Conservation (phyloP, 805 yeast genomes). For the Grigorovia jiainica region DNA sequence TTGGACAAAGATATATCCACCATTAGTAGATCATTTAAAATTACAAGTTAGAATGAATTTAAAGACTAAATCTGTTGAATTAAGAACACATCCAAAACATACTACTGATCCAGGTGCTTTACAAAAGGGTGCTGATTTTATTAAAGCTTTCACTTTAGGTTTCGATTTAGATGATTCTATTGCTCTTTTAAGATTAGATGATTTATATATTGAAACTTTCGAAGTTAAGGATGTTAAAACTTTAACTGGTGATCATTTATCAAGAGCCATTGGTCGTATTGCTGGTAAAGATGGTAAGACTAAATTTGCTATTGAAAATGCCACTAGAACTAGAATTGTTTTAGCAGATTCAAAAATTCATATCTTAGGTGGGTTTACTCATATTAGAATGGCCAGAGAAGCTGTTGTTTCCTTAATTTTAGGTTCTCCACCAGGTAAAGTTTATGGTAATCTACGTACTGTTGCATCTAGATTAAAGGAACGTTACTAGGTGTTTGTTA, state of each 20-base stretch:
- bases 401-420: constrained; percentile 88
- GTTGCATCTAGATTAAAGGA: constrained; percentile 97
- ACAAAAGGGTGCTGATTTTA: constrained; percentile 96
- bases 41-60: constrained; percentile 94
- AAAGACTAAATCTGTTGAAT: constrained; percentile 76
- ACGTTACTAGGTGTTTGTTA: constrained; percentile 75
- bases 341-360: constrained; percentile 95
- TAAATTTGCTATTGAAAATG: constrained; percentile 96
- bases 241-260: constrained; percentile 87
- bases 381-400: constrained; percentile 97
- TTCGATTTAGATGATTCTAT: constrained; percentile 96
- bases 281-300: constrained; percentile 99
- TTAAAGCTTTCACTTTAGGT: constrained; percentile 91
- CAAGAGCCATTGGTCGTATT: constrained; percentile 98
- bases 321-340: constrained; percentile 95
- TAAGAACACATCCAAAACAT: constrained; percentile 66
- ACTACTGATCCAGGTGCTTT: constrained; percentile 90
- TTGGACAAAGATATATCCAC: constrained; percentile 94
- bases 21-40: constrained; percentile 88
- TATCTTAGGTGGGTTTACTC: constrained; percentile 93
- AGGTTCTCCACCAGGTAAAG: constrained; percentile 98
- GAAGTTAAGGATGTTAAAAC: constrained; percentile 97
- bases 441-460: constrained; percentile 92
- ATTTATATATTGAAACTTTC: constrained; percentile 91
- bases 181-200: constrained; percentile 88